Evolutionary conservation across 108 stramenopile genomes (phyloP).

Genomic region (Asterionellopsis glacialis): DNA sequence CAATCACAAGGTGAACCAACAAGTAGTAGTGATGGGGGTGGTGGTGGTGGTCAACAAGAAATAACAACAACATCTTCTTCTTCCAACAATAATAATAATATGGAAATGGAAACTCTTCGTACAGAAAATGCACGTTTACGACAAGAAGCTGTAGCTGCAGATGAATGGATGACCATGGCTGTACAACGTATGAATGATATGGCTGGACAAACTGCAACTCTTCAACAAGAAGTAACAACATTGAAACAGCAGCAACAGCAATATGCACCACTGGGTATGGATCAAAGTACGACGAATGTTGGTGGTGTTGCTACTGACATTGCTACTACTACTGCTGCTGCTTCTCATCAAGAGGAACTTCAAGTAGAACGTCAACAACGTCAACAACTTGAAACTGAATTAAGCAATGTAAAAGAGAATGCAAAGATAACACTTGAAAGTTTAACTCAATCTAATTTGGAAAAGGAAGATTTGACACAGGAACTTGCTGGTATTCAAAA

Average conservation of each 20-base stretch:
- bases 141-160: conserved; percentile 58
- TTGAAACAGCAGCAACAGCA: conserved; percentile 11
- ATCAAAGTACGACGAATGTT: too few relatives aligned
- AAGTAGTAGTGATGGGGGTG: background rate
- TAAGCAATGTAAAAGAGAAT: too few relatives aligned
- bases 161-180: conserved; percentile 88
- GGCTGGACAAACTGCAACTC: conserved; percentile 27
- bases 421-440: too few relatives aligned
- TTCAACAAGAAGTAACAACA: conserved; percentile 22
- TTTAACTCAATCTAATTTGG: too few relatives aligned
- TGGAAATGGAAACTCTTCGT: conserved; percentile 39
- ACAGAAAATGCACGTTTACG: conserved; percentile 61
- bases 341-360: too few relatives aligned
- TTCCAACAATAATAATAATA: background rate
- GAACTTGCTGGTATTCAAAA: too few relatives aligned
- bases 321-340: too few relatives aligned
- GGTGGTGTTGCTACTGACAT: too few relatives aligned
- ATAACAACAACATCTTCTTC: conserved; percentile 1
- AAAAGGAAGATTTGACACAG: too few relatives aligned
- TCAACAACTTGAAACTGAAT: too few relatives aligned
- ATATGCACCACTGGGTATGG: too few relatives aligned
- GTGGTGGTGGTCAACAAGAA: background rate
- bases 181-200: conserved; percentile 70
- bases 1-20: conserved; percentile 12
- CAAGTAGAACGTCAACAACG: too few relatives aligned